These are phyloP conservation scores for Diospyros lotus DNA, from an alignment of 148 eudicot species.

Conservation along the genomic window DNA sequence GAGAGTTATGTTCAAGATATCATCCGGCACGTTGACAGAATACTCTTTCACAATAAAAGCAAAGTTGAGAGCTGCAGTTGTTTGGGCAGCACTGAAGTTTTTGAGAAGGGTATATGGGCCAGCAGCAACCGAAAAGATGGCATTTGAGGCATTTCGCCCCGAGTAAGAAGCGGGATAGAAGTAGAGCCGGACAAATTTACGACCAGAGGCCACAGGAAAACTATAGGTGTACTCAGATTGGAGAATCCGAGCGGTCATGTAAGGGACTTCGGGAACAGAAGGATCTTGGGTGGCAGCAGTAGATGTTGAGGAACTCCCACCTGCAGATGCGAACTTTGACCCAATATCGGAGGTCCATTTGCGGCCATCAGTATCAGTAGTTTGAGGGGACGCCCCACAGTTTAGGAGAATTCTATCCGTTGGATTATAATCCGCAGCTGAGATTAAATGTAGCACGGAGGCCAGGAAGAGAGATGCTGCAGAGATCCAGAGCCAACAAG, in stretches of 20 bases:
- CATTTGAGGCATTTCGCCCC: constrained; percentile 44
- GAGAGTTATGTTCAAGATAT: constrained; percentile 55
- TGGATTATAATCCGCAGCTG: constrained; percentile 60
- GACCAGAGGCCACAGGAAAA: constrained; percentile 71
- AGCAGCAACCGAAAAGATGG: constrained; percentile 55
- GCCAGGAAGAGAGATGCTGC: constrained; percentile 27
- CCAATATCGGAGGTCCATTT: constrained; percentile 65
- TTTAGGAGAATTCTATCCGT: constrained; percentile 53
- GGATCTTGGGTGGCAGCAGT: constrained; percentile 52
- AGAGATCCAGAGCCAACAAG: constrained; percentile 8
- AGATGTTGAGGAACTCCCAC: constrained; percentile 35
- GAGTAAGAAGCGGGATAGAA: constrained; percentile 66
- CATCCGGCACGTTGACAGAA: constrained; percentile 46
- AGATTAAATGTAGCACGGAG: constrained; percentile 19
- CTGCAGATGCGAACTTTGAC: constrained; percentile 45
- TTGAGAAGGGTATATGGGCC: constrained; percentile 61
- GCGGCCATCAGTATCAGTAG: constrained; percentile 55
- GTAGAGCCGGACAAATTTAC: constrained; percentile 72
- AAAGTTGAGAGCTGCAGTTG: constrained; percentile 59
- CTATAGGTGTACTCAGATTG: constrained; percentile 57
- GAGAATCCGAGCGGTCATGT: constrained; percentile 70
- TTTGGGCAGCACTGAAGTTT: constrained; percentile 81
- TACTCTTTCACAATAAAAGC: constrained; percentile 63
- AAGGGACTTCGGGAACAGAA: constrained; percentile 67
- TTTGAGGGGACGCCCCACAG: constrained; percentile 57